Evolutionary conservation across 768 basidiomycete genomes (phyloP).

Genomic region (Daedaleopsis nitida): DNA sequence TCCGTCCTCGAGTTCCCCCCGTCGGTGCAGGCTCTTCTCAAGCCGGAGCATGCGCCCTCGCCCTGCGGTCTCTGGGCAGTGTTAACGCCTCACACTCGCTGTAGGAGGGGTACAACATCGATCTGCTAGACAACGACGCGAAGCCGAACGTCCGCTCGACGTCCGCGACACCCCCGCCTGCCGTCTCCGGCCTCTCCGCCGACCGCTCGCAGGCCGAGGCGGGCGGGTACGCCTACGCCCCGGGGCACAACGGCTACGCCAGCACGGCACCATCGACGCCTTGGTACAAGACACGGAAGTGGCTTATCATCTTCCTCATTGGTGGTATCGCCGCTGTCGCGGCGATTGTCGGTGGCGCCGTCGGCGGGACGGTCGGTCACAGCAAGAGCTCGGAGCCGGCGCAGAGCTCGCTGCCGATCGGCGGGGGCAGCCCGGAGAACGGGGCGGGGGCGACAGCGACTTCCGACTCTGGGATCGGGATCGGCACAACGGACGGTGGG

Average conservation of each 20-base stretch:
- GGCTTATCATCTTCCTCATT: conserved; percentile 42
- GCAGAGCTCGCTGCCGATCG: not conserved
- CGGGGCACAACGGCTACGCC: conserved; percentile 9
- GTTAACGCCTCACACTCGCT: not conserved
- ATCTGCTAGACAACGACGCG: conserved; percentile 34
- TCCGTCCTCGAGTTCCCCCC: not conserved
- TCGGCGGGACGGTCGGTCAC: conserved; percentile 49
- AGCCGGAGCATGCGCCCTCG: too few species aligned
- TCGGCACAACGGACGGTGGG: too few species aligned
- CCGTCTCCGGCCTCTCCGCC: conserved; percentile 17
- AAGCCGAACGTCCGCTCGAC: conserved; percentile 21
- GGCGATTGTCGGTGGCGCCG: conserved; percentile 59
- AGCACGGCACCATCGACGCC: conserved; percentile 23
- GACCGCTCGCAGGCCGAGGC: conserved; percentile 27
- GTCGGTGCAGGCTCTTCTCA: too few species aligned
- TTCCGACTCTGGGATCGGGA: not conserved
- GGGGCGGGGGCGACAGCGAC: too few species aligned
- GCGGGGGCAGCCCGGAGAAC: not conserved
- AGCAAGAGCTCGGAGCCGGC: conserved; percentile 10
- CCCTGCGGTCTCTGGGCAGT: not conserved
- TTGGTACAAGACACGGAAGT: conserved; percentile 53
- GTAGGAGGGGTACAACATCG: conserved; percentile 58
- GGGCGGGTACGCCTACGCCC: conserved; percentile 18
- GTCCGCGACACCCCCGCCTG: conserved; percentile 19
- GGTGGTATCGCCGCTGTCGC: conserved; percentile 45